Evolutionary conservation across 208 protist species (phyloP).

Genomic region (Leishmania amazonensis): DNA sequence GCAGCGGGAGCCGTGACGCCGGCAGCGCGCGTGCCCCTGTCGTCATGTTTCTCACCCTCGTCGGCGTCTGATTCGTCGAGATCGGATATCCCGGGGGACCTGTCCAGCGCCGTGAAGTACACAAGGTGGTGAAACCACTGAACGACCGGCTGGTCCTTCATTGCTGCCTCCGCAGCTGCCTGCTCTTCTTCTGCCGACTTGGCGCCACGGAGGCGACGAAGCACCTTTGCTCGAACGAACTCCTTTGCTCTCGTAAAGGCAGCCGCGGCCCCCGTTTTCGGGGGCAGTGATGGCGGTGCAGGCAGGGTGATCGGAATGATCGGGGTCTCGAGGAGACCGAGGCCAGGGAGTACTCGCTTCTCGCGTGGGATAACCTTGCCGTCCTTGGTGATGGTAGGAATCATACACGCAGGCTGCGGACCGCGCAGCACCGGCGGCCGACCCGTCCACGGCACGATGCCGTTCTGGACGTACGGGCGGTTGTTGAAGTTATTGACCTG

Average conservation of each 20-base stretch:
- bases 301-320: slow-evolving; percentile 1
- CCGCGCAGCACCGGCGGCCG: slow-evolving; percentile 31
- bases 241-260: not conserved
- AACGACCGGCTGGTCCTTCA: not conserved
- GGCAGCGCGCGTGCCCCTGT: not conserved
- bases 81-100: slow-evolving; percentile 8
- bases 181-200: not conserved
- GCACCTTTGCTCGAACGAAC: not conserved
- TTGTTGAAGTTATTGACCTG: slow-evolving; percentile 20
- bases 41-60: not conserved
- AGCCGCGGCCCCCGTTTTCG: not conserved
- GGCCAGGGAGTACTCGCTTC: slow-evolving; percentile 21
- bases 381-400: slow-evolving; percentile 22
- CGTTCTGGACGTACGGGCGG: slow-evolving; percentile 14
- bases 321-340: slow-evolving; percentile 26
- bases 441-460: slow-evolving; percentile 36
- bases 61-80: slow-evolving; percentile 1
- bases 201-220: not conserved
- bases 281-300: not conserved
- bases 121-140: slow-evolving; percentile 24
- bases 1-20: not conserved
- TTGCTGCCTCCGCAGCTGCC: not conserved
- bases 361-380: slow-evolving; percentile 27
- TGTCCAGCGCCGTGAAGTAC: slow-evolving; percentile 19
- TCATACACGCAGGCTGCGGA: slow-evolving; percentile 25